Percentiles rank a stretch among this genome's conserved stretches.
These are phyloP conservation scores for Xylariaceae sp. DNA, from an alignment of 2,329 filamentous ascomycete species.

Conservation along the genomic window DNA sequence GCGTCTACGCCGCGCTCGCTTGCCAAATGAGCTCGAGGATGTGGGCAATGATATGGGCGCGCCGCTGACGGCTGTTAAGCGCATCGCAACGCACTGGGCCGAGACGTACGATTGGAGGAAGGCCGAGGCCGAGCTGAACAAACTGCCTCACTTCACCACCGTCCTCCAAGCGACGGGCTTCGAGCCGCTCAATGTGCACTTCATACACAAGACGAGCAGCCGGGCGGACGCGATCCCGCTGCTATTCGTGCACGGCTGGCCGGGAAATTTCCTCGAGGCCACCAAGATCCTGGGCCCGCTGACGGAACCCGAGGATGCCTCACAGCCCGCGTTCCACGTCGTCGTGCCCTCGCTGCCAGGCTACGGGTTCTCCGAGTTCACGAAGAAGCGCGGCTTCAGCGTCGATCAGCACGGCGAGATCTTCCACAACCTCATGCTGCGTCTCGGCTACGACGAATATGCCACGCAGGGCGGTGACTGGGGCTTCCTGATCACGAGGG, in stretches of 20 bases:
- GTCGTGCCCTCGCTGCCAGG: slow-evolving; percentile 56
- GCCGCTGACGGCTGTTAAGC: slow-evolving; percentile 65
- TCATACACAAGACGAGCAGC: slow-evolving; percentile 59
- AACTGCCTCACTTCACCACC: slow-evolving; percentile 64
- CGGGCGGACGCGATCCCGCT: slow-evolving; percentile 49
- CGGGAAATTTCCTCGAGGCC: slow-evolving; percentile 67
- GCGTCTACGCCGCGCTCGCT: slow-evolving; percentile 60
- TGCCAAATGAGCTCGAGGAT: slow-evolving; percentile 54
- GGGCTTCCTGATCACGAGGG: slow-evolving; percentile 63
- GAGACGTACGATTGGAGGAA: slow-evolving; percentile 66
- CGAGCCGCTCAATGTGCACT: slow-evolving; percentile 67
- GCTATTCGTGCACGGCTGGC: slow-evolving; percentile 49
- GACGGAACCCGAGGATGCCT: slow-evolving; percentile 14
- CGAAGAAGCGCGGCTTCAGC: slow-evolving; percentile 59
- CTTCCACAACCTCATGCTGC: slow-evolving; percentile 65
- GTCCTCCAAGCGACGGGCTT: slow-evolving; percentile 63
- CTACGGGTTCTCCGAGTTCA: slow-evolving; percentile 49
- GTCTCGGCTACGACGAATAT: slow-evolving; percentile 65
- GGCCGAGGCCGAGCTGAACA: slow-evolving; percentile 64
- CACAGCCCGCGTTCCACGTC: slow-evolving; percentile 51
- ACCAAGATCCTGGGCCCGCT: slow-evolving; percentile 57
- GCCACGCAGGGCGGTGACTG: slow-evolving; percentile 70
- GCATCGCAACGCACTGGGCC: slow-evolving; percentile 64
- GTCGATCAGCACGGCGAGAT: slow-evolving; percentile 64
- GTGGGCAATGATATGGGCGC: slow-evolving; percentile 52